Evolutionary conservation across 805 yeast species (phyloP).

Genomic region (Metschnikowia hibisci): DNA sequence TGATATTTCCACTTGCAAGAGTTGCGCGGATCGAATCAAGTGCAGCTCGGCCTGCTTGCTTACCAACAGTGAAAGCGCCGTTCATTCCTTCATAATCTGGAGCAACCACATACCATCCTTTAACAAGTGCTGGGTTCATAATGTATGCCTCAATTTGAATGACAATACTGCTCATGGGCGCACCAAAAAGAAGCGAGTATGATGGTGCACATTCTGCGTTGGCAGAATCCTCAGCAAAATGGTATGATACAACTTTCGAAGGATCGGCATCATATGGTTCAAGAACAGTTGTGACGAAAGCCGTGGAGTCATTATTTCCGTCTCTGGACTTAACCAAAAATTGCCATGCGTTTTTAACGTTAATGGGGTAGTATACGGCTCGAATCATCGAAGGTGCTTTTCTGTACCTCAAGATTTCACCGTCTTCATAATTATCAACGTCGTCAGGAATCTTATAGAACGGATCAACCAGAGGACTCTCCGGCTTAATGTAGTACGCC

Average conservation of each 20-base stretch:
- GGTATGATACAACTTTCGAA: constrained; percentile 19
- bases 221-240: constrained; percentile 22
- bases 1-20: constrained; percentile 16
- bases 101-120: constrained; percentile 32
- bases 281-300: constrained; percentile 22
- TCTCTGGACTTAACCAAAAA: constrained; percentile 23
- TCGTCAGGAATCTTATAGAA: constrained; percentile 12
- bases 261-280: constrained; percentile 25
- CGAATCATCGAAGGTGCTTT: constrained; percentile 9
- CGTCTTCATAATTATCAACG: constrained; percentile 6
- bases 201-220: constrained; percentile 22
- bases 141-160: constrained; percentile 17
- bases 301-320: constrained; percentile 19
- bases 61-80: constrained; percentile 31
- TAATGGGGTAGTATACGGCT: constrained; percentile 8
- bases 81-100: constrained; percentile 37
- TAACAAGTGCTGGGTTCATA: constrained; percentile 14
- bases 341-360: constrained; percentile 21
- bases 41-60: constrained; percentile 27
- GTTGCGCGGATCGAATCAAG: constrained; percentile 32
- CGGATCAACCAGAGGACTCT: constrained; percentile 8
- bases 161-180: constrained; percentile 13
- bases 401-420: constrained; percentile 11
- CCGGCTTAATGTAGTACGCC: background rate
- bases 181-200: constrained; percentile 18